A percentile compares a stretch with the other conserved stretches of the same genome.
Conservation (phyloP, 2,329 filamentous ascomycete species). For the Chaetomiaceae sp. region DNA sequence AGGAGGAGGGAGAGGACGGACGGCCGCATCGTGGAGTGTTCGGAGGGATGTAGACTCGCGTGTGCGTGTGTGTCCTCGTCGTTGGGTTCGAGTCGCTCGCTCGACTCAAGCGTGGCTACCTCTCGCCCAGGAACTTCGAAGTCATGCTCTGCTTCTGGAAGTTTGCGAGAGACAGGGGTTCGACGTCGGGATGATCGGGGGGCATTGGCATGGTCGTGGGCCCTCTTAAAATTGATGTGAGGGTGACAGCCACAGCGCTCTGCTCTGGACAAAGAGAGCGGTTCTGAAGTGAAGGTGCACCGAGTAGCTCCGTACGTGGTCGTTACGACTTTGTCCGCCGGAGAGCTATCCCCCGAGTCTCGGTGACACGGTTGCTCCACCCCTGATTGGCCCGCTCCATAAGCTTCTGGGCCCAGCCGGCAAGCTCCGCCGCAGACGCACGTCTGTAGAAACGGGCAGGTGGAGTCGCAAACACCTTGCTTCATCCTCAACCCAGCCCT, state of each 20-base stretch:
- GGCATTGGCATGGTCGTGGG: not conserved
- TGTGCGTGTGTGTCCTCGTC: too few relatives aligned
- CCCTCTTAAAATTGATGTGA: not conserved
- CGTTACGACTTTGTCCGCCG: not conserved
- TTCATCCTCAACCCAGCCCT: too few relatives aligned
- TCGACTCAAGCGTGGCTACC: too few relatives aligned
- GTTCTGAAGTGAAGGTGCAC: not conserved
- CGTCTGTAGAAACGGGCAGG: not conserved
- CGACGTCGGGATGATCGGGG: not conserved
- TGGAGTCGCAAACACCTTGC: too few relatives aligned
- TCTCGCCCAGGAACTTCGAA: too few relatives aligned
- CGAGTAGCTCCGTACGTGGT: not conserved
- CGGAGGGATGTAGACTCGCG: too few relatives aligned
- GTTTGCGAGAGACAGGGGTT: too few relatives aligned
- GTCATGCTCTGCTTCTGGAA: not conserved
- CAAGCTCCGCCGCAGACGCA: not conserved
- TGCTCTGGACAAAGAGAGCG: too few relatives aligned
- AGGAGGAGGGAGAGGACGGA: conserved; percentile 1
- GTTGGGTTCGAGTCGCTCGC: too few relatives aligned
- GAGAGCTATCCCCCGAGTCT: not conserved
- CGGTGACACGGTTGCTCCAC: not conserved
- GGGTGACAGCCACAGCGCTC: too few relatives aligned
- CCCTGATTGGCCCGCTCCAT: conserved; percentile 11
- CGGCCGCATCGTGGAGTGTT: conserved; percentile 8
- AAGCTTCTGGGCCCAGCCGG: too few relatives aligned